These are phyloP conservation scores for Smithsoniella earleae DNA, from an alignment of 163 green algal genomes.

Conservation along the genomic window DNA sequence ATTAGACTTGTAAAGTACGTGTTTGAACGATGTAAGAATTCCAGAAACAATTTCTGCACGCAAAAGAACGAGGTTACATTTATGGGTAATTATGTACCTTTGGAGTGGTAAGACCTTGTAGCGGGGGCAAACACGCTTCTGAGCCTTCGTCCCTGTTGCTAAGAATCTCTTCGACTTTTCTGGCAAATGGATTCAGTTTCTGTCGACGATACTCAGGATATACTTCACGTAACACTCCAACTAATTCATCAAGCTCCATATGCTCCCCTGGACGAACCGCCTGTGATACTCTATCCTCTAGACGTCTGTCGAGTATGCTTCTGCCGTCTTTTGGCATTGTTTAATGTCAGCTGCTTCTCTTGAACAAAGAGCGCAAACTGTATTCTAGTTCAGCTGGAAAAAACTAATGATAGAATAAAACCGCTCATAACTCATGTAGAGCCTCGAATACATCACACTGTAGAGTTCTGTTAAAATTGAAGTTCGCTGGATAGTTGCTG, in stretches of 20 bases:
- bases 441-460: too few species aligned
- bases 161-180: conserved; percentile 3
- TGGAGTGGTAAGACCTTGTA: neutral
- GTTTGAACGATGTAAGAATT: neutral
- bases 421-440: too few species aligned
- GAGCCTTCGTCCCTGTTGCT: neutral
- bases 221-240: neutral
- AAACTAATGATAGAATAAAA: too few species aligned
- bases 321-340: neutral
- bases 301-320: neutral
- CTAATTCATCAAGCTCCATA: conserved; percentile 17
- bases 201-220: conserved; percentile 28
- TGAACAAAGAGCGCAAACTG: too few species aligned
- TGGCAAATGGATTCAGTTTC: conserved; percentile 20
- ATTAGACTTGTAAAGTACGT: neutral
- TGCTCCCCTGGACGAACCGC: neutral
- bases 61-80: neutral
- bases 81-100: neutral
- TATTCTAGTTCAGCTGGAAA: too few species aligned
- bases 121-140: neutral
- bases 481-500: too few species aligned
- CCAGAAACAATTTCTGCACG: neutral
- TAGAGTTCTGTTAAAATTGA: too few species aligned
- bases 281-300: neutral
- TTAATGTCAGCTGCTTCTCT: too few species aligned